Percentiles rank a stretch among this genome's conserved stretches.
Conservation (phyloP, 78 protist species). For the Dictyostelium capitatum region DNA sequence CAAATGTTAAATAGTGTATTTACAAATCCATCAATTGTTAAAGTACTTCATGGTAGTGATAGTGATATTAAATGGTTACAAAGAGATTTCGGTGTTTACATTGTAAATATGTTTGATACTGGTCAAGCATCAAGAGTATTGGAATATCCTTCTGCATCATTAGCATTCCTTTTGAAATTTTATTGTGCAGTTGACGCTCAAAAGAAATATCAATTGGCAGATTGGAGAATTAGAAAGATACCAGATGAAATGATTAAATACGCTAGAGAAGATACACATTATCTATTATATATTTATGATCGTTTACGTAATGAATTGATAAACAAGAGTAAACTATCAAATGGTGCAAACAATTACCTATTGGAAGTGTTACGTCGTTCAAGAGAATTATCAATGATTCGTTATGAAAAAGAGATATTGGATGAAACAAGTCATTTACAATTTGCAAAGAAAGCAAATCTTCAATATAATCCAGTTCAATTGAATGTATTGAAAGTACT, state of each 20-base stretch:
- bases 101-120: slow-evolving; percentile 99
- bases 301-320: slow-evolving; percentile 46
- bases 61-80: slow-evolving; percentile 96
- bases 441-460: background rate
- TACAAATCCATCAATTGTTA: slow-evolving; percentile 93
- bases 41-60: slow-evolving; percentile 96
- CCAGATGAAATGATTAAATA: slow-evolving; percentile 95
- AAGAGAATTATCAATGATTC: slow-evolving; percentile 77
- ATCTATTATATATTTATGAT: slow-evolving; percentile 95
- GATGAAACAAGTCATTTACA: slow-evolving; percentile 13
- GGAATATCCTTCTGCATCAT: slow-evolving; percentile 68
- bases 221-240: slow-evolving; percentile 98
- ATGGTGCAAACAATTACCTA: background rate
- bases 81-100: slow-evolving; percentile 97
- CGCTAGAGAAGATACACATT: slow-evolving; percentile 99
- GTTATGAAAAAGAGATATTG: slow-evolving; percentile 83
- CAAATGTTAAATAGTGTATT: slow-evolving; percentile 76
- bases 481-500: slow-evolving; percentile 63
- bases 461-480: slow-evolving; percentile 26
- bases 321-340: background rate
- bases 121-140: slow-evolving; percentile 95
- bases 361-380: slow-evolving; percentile 50
- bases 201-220: slow-evolving; percentile 97
- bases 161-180: slow-evolving; percentile 89
- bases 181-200: slow-evolving; percentile 89